Base-by-base conservation (phyloP, 306 rosid species). In the Pachyrhizus erosus region DNA sequence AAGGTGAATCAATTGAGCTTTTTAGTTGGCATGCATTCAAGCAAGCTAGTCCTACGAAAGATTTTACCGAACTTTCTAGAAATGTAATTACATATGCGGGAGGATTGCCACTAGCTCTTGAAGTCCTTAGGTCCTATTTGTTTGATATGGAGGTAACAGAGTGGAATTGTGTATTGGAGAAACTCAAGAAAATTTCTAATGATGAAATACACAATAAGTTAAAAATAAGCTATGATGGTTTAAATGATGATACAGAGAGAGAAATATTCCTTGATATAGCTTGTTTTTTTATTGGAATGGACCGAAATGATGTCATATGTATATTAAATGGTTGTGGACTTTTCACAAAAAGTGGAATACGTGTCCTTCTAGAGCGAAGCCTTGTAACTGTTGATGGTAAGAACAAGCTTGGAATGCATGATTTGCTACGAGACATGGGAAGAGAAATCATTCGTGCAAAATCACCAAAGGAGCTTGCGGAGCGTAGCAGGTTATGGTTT, bases 71-170 rank as follows among this genome's bases (percentile, higher is more conserved):
- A 2, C 20, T 71, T 46, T 40, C 70, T 18, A 45, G 62, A 43
- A 12, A 20, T 2, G 23, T 71, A 31, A 51, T 33, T 60, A 1
- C 26, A 1, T 70, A 70, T 29, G 70, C 13, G 7, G 61, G 62
- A 2, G 77, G 78, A 70, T 1, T 79, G 17, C 83, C 83, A 42
- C 24, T 70, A n/a, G 83, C 83, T 12, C 71, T 80, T 57, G n/a
- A 55, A 80, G 24, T 70, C n/a, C 24, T 70, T 42, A 78, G 83
- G 8, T 55, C 34, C 2, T n/a, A 9, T 24, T 55, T 79, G 21
- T 7, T 3, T 40, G 23, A 5, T 0, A 79, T 42, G 77, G 17
- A 2, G 2, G 5, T 7, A 17, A 0, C 1, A 58, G 34, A 27
- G 6, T 80, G 78, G 84, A 3, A 12, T 0, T 18, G 14, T 70